Evolutionary conservation across 768 basidiomycete genomes (phyloP).

Genomic region (Boletus rubropictus): DNA sequence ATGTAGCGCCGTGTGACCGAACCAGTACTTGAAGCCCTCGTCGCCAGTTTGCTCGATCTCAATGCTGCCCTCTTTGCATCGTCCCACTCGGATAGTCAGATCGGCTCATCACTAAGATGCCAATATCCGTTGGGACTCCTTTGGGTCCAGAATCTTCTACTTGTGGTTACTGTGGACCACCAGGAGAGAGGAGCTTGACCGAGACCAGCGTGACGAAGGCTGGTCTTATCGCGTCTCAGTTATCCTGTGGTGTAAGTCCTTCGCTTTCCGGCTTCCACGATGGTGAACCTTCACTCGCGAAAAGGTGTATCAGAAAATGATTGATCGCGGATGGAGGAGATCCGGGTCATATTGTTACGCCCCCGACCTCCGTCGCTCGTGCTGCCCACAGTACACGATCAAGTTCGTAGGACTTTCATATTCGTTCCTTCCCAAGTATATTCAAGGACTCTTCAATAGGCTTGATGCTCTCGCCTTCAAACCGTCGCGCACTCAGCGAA

Average conservation of each 20-base stretch:
- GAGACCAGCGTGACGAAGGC: conserved; percentile 45
- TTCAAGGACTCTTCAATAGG: conserved; percentile 35
- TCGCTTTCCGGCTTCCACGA: neutral
- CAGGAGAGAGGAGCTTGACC: conserved; percentile 40
- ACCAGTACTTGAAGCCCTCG: neutral
- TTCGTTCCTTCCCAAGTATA: conserved; percentile 2
- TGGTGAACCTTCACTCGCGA: conserved; percentile 2
- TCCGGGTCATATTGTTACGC: conserved; percentile 85
- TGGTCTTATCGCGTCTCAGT: conserved; percentile 42
- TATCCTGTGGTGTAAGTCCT: conserved; percentile 47
- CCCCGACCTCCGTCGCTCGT: conserved; percentile 73
- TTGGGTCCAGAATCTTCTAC: conserved; percentile 32
- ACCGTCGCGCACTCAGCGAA: conserved; percentile 68
- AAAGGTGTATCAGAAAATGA: conserved; percentile 77
- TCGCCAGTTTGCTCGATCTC: neutral
- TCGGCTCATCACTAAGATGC: conserved; percentile 13
- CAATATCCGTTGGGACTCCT: conserved; percentile 27
- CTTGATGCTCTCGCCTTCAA: conserved; percentile 63
- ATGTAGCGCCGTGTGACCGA: neutral
- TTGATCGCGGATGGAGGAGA: conserved; percentile 80
- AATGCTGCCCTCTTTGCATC: neutral
- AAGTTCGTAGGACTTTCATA: conserved; percentile 43
- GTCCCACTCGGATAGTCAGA: neutral
- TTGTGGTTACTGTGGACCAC: conserved; percentile 65
- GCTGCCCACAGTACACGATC: conserved; percentile 95